Evolutionary conservation across 257 asterid genomes (phyloP), one percentile per base, ranked within the genome.

Genomic region (Penstemon davidsonii): DNA sequence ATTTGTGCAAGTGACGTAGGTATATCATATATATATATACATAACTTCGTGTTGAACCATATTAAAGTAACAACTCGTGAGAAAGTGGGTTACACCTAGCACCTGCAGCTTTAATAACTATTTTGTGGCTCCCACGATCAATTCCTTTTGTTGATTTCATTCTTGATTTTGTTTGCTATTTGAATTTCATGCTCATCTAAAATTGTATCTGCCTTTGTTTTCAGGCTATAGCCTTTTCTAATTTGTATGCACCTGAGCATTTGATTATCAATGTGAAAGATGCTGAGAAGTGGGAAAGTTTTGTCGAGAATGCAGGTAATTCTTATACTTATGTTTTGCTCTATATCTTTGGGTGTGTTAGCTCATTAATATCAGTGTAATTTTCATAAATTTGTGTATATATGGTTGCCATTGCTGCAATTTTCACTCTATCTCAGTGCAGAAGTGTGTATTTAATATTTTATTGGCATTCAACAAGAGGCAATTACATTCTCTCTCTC

Each of bases 211-310:
- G 37, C 69, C 50, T 62, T 60, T 75, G 73, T 74, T 64, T 42
- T 40, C 86, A 94, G 99, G 99, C 97, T 10, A 83, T 94, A 66
- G 74, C 80, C 18, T 91, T 94, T 76, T 94, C 99, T 59, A 94
- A 94, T 81, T 69, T 80, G 75, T 91, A 90, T 73, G 97, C 99
- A 59, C 99, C 97, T 37, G 99, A 94, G 81, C 99, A 94, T 83
- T 79, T 90, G 63, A 94, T 94, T 68, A 85, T 94, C 74, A 90
- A 90, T 46, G 95, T 91, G 74, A 60, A 87, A 81, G 96, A 94
- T 83, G 99, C 96, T 74, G 97, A 91, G 81, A 91, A 86, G 85
- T 94, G 97, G 99, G 97, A 91, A 76, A 66, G 76, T 71, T 86
- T 80, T 46, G 78, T 94, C 11, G 92, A 90, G 86, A 91, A 94